These are phyloP conservation scores for Zoysia japonica DNA, from an alignment of 176 grass and related monocot genomes.

Conservation along the genomic window DNA sequence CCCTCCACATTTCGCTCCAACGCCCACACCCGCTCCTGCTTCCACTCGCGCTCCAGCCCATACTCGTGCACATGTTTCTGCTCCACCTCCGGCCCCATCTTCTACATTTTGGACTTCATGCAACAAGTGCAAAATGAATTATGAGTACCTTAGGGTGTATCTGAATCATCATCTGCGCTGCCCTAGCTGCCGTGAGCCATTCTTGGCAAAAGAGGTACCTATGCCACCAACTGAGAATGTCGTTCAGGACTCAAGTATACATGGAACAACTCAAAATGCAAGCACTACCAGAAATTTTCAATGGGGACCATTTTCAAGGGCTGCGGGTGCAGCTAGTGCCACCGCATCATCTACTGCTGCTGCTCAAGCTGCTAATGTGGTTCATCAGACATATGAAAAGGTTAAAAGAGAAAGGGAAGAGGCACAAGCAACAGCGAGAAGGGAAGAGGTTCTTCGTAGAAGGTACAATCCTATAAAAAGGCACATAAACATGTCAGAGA, in stretches of 20 bases:
- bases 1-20: neutral
- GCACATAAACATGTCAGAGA: constrained; percentile 33
- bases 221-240: constrained; percentile 28
- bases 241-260: constrained; percentile 31
- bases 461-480: constrained; percentile 59
- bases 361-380: constrained; percentile 60
- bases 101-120: constrained; percentile 55
- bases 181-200: constrained; percentile 33
- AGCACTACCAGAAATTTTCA: constrained; percentile 37
- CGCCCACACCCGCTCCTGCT: neutral
- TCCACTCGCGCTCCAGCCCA: neutral
- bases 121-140: constrained; percentile 47
- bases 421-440: constrained; percentile 54
- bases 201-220: constrained; percentile 38
- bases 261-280: constrained; percentile 36
- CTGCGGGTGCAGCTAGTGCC: constrained; percentile 61
- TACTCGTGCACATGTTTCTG: neutral
- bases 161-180: constrained; percentile 47
- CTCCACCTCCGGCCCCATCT: neutral
- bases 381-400: constrained; percentile 63
- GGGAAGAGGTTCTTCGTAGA: constrained; percentile 50
- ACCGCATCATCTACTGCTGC: constrained; percentile 64
- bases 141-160: constrained; percentile 46
- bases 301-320: constrained; percentile 60
- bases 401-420: constrained; percentile 56